A percentile compares a stretch with the other conserved stretches of the same genome.
These are phyloP conservation scores for Pseudopyrenochaeta lycopersici DNA, from an alignment of 2,329 filamentous ascomycete genomes.

Conservation along the genomic window DNA sequence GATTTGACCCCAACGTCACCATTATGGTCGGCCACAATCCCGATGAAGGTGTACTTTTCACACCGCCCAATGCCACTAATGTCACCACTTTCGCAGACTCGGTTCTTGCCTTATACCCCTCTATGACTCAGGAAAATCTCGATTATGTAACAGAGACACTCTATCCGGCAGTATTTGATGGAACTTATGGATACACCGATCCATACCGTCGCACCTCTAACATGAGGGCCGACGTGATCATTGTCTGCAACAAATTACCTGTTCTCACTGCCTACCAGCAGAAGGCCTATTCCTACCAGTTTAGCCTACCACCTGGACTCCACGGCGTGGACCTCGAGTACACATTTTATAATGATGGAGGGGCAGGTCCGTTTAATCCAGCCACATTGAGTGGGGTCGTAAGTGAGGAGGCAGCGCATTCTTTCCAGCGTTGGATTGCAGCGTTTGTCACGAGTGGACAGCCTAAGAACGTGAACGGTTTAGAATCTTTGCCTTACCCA, in stretches of 20 bases:
- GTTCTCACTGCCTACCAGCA: conserved; percentile 4
- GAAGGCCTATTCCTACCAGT: conserved; percentile 11
- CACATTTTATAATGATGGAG: conserved; percentile 12
- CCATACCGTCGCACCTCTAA: neutral
- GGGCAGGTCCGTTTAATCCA: too few species aligned
- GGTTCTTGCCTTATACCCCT: conserved; percentile 25
- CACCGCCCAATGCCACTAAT: conserved; percentile 1
- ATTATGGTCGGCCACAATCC: conserved; percentile 50
- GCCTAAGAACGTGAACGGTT: too few species aligned
- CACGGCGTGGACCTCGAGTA: conserved; percentile 12
- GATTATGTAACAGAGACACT: conserved; percentile 21
- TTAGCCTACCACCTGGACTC: conserved; percentile 10
- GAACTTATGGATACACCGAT: conserved; percentile 4
- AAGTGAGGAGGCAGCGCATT: too few species aligned
- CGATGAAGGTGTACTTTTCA: conserved; percentile 39
- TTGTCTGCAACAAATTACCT: conserved; percentile 11
- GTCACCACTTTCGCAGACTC: too few species aligned
- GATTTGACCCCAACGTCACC: conserved; percentile 55
- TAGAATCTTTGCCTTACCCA: too few species aligned
- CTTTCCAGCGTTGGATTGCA: too few species aligned
- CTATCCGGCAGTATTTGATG: conserved; percentile 18
- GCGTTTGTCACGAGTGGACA: too few species aligned
- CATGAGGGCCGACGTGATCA: neutral
- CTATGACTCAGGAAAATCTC: too few species aligned
- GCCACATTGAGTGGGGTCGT: too few species aligned